phyloP scores from a whole-genome alignment of 2,329 filamentous ascomycete species.

The Aspergillus transmontanensis region DNA sequence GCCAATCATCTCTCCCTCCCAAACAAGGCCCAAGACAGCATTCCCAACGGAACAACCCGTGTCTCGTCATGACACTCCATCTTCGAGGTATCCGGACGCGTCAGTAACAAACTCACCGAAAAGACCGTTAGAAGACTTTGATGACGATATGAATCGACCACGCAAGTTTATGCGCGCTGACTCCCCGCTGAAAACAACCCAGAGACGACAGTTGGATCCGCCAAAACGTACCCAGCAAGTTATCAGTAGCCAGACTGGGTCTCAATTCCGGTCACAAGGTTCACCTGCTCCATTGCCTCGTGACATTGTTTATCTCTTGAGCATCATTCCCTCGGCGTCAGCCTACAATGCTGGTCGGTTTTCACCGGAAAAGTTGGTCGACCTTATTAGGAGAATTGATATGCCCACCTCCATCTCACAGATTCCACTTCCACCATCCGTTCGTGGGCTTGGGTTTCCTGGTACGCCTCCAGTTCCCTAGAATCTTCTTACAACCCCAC shows the following conservation, averaged over 20 bases:
- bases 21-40: slow-evolving; percentile 68
- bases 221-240: slow-evolving; percentile 55
- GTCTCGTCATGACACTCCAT: slow-evolving; percentile 39
- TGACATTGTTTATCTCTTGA: slow-evolving; percentile 63
- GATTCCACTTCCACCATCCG: slow-evolving; percentile 38
- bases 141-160: slow-evolving; percentile 71
- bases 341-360: slow-evolving; percentile 73
- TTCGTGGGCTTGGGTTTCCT: slow-evolving; percentile 36
- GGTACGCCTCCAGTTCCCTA: slow-evolving; percentile 29
- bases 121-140: slow-evolving; percentile 70
- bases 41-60: slow-evolving; percentile 26
- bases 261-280: slow-evolving; percentile 54
- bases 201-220: slow-evolving; percentile 81
- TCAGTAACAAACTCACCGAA: slow-evolving; percentile 50
- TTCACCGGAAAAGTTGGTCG: slow-evolving; percentile 70
- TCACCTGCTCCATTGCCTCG: slow-evolving; percentile 71
- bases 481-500: neutral
- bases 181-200: slow-evolving; percentile 88
- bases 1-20: slow-evolving; percentile 80
- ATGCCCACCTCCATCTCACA: slow-evolving; percentile 59
- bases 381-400: slow-evolving; percentile 68
- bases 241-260: slow-evolving; percentile 30
- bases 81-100: slow-evolving; percentile 37
- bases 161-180: slow-evolving; percentile 87
- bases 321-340: slow-evolving; percentile 73